These are phyloP conservation scores for Candolleomyces aberdarensis DNA, from an alignment of 768 basidiomycete species.

Conservation along the genomic window DNA sequence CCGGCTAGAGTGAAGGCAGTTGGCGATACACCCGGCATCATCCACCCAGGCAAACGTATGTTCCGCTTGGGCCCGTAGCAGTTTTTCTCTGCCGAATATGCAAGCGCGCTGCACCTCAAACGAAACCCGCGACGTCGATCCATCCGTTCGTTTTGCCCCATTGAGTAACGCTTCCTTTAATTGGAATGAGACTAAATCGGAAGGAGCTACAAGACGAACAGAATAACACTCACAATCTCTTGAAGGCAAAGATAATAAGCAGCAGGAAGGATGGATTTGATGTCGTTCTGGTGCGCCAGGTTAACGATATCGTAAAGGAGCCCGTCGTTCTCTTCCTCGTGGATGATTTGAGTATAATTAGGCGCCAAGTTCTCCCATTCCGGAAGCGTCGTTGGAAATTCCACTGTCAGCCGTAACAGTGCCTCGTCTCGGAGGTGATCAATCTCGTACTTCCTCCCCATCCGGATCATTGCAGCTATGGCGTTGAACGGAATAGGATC, in stretches of 20 bases:
- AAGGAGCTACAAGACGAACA: neutral
- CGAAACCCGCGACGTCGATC: neutral
- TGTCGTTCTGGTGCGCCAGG: neutral
- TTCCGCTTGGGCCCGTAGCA: neutral
- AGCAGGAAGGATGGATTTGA: neutral
- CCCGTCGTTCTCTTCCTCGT: neutral
- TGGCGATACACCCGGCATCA: neutral
- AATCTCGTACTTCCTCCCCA: slow-evolving; percentile 10
- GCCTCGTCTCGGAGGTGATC: slow-evolving; percentile 7
- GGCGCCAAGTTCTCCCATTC: slow-evolving; percentile 5
- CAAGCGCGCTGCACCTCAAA: neutral
- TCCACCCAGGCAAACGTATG: neutral
- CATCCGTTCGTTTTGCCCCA: neutral
- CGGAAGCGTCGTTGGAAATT: slow-evolving; percentile 7
- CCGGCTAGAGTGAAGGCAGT: neutral
- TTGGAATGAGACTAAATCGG: neutral
- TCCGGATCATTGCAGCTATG: neutral
- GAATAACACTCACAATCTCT: neutral
- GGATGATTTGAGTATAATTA: neutral
- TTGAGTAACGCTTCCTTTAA: neutral
- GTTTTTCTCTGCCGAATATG: neutral
- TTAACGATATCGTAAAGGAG: neutral
- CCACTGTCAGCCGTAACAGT: slow-evolving; percentile 2
- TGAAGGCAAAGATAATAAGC: neutral
- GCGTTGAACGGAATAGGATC: neutral